A percentile compares a stretch with the other conserved stretches of the same genome.
phyloP scores from a whole-genome alignment of 2,329 filamentous ascomycete species.

The Geosmithia putterillii region DNA sequence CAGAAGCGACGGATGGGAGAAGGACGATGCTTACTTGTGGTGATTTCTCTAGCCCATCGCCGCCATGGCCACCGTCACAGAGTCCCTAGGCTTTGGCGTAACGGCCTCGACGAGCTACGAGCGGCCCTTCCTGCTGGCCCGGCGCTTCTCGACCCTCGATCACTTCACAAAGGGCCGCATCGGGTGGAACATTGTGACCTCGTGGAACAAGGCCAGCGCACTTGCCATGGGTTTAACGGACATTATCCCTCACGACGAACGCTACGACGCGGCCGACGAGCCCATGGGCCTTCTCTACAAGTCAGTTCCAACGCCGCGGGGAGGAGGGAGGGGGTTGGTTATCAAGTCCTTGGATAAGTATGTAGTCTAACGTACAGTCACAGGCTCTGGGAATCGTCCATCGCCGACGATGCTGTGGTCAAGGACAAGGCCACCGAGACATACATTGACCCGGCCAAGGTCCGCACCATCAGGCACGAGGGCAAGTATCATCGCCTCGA shows the following conservation, averaged over 20 bases:
- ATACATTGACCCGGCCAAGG: slow-evolving; percentile 25
- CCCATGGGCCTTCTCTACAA: slow-evolving; percentile 51
- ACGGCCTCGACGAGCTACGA: slow-evolving; percentile 23
- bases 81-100: too few species aligned
- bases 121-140: slow-evolving; percentile 47
- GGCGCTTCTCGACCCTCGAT: slow-evolving; percentile 49
- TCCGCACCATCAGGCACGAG: slow-evolving; percentile 46
- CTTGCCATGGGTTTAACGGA: slow-evolving; percentile 47
- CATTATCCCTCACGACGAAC: slow-evolving; percentile 47
- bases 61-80: too few species aligned
- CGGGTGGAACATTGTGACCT: slow-evolving; percentile 58
- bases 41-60: too few species aligned
- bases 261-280: slow-evolving; percentile 49
- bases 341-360: too few species aligned
- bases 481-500: slow-evolving; percentile 43
- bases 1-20: too few species aligned
- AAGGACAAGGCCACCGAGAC: slow-evolving; percentile 35
- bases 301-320: slow-evolving; percentile 19
- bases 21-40: too few species aligned
- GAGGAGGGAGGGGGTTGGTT: neutral
- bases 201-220: slow-evolving; percentile 37
- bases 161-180: slow-evolving; percentile 49
- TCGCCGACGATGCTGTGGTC: slow-evolving; percentile 43
- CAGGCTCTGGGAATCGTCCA: slow-evolving; percentile 37
- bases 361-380: slow-evolving; percentile 13